Base-by-base conservation (phyloP, 2,329 filamentous ascomycete genomes). In the Exophiala sp. region DNA sequence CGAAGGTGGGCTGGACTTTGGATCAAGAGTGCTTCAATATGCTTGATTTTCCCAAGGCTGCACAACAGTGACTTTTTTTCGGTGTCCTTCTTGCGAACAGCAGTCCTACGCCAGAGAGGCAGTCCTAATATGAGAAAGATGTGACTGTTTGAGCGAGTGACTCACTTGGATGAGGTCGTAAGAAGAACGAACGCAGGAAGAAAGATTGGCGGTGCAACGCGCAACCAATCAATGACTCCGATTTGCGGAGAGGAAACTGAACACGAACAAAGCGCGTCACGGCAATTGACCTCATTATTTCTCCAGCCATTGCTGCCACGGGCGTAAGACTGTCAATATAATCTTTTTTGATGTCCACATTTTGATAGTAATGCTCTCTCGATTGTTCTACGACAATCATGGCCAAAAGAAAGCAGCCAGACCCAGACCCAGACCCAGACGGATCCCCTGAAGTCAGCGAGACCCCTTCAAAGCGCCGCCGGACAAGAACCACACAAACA, bases 381-480 rank as follows among this genome's bases (percentile, higher is more conserved):
- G 7, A 2, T 16, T 32, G 3, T 16, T 23, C 8, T n/a, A 9
- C 7, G 7, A 10, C 11, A n/a, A 19, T 14, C 16, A 50, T 40
- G 22, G 42, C 32, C 24, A 57, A 57, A 46, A 30, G 54, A 43
- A 57, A 57, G 22, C 29, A 30, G n/a, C 41, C 53, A 18, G 51
- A 54, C 5, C 13, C 54, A n/a, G n/a, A n/a, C n/a, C n/a, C n/a
- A n/a, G n/a, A n/a, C n/a, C n/a, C n/a, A n/a, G n/a, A n/a, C n/a
- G n/a, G n/a, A 6, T n/a, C 38, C 38, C 27, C 29, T 34, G 35
- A 46, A 34, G 30, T 37, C 13, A 24, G 41, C 43, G 38, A 48
- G 14, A 53, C 53, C 37, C 52, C 55, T 42, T 53, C 52, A 10
- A 58, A 58, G 44, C 55, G 55, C 40, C 55, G 34, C 3, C 34